Percentiles rank a stretch among this genome's conserved stretches.
Conservation (phyloP, 768 basidiomycete genomes). For the Pulveroboletus ravenelii region DNA sequence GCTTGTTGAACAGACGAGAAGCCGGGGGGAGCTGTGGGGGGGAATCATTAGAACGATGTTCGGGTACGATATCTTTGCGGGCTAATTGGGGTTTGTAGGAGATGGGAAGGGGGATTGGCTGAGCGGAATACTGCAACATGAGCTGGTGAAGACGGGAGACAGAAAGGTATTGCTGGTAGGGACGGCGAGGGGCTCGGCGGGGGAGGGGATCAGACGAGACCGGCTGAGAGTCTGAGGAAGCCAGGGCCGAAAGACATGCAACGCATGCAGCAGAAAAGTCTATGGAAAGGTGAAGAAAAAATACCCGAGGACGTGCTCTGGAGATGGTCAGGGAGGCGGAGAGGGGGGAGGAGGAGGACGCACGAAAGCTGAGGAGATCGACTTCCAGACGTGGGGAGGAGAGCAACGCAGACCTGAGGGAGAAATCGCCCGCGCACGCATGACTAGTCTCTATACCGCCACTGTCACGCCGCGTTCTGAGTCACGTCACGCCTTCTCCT, state of each 20-base stretch:
- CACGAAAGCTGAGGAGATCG: slow-evolving; percentile 10
- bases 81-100: slow-evolving; percentile 24
- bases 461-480: background rate
- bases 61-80: slow-evolving; percentile 32
- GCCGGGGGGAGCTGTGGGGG: background rate
- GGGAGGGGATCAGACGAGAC: slow-evolving; percentile 52
- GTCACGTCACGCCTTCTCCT: background rate
- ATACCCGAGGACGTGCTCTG: slow-evolving; percentile 7
- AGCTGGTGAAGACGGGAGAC: slow-evolving; percentile 30
- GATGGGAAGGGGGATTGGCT: slow-evolving; percentile 32
- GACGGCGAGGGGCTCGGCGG: slow-evolving; percentile 27
- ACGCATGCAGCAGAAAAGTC: slow-evolving; percentile 10
- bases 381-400: slow-evolving; percentile 23
- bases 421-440: slow-evolving; percentile 10
- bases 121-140: slow-evolving; percentile 57
- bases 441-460: background rate
- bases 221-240: slow-evolving; percentile 30
- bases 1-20: slow-evolving; percentile 33
- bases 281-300: background rate
- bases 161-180: slow-evolving; percentile 28
- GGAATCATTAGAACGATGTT: slow-evolving; percentile 26
- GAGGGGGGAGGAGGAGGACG: slow-evolving; percentile 11
- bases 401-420: slow-evolving; percentile 21
- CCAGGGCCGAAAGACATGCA: slow-evolving; percentile 29
- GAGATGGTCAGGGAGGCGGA: background rate